Percentiles rank a stretch among this genome's conserved stretches.
These are phyloP conservation scores for Musa acuminata DNA, from an alignment of 176 grass and related monocot genomes.

Conservation along the genomic window DNA sequence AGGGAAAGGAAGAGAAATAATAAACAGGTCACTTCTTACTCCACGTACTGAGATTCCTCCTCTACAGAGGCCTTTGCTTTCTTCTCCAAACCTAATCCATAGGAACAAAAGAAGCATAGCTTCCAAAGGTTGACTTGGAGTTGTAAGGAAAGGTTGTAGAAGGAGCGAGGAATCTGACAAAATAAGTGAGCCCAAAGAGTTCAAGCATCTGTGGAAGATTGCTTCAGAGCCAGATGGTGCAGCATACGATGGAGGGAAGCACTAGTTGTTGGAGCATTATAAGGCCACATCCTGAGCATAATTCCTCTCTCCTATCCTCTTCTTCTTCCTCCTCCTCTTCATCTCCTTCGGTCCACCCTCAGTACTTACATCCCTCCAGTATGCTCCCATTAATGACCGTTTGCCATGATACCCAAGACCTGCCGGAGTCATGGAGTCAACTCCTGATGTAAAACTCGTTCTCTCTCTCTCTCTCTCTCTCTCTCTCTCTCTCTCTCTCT, in stretches of 20 bases:
- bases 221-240: conserved; percentile 40
- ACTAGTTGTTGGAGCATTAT: conserved; percentile 22
- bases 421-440: conserved; percentile 71
- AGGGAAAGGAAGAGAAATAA: neutral
- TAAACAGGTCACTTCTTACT: too few relatives aligned
- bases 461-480: conserved; percentile 14
- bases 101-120: neutral
- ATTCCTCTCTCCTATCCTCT: conserved; percentile 42
- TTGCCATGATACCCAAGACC: conserved; percentile 31
- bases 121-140: neutral
- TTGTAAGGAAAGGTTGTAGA: neutral
- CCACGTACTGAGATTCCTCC: neutral
- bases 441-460: conserved; percentile 53
- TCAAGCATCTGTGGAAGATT: conserved; percentile 42
- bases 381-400: conserved; percentile 4
- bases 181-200: neutral
- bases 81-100: conserved; percentile 5
- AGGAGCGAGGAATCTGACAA: neutral
- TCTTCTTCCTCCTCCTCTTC: conserved; percentile 21
- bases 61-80: neutral
- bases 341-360: conserved; percentile 35
- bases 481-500: neutral
- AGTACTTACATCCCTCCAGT: conserved; percentile 18
- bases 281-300: conserved; percentile 26
- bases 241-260: conserved; percentile 47